Base-by-base conservation (phyloP, 2,329 filamentous ascomycete genomes). In the Didymella pomorum region DNA sequence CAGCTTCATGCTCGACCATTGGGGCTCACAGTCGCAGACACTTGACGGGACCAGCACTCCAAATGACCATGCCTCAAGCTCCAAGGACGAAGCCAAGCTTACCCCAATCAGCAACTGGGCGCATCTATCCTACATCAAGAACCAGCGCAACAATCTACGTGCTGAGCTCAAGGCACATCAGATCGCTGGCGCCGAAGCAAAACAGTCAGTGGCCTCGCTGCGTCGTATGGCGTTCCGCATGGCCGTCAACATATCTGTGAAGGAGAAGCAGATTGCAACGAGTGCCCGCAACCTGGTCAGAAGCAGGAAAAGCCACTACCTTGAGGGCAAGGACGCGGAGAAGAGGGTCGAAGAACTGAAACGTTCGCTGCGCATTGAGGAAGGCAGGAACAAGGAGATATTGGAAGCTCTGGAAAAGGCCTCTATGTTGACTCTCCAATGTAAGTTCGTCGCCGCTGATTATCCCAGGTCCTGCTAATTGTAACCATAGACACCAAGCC, bases 231-330 rank as follows among this genome's bases (percentile, higher is more conserved):
- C 75, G 11, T 71, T 78, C 54, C 73, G 75, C 45, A 74, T 78
- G 65, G 75, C 73, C 14, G 71, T 77, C 31, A 76, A 74, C 41
- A 78, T 76, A 28, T 75, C 73, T 14, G 72, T 77, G 35, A 78
- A 77, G 63, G 75, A 78, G 55, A 72, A 72, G 51, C 71, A 76
- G 47, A 76, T 77, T 52, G 73, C 71, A 21, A 71, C 65, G 14
- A 71, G 70, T 11, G 71, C 75, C 18, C 64, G 69, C 29, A 75
- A 67, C 31, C 54, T 78, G 31, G 70, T 72, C 6, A 70, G 62
- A 25, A 72, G 66, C 39, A 66, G 75, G 51, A 75, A 70, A 39
- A 71, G 60, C 25, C 66, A 65, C 26, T 76, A 78, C 41, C 52
- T 76, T 2, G 61, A 73, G 10, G 66, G 67, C 21, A 72, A 64